Evolutionary conservation across 768 basidiomycete genomes (phyloP).

Genomic region (Serendipita vermifera): DNA sequence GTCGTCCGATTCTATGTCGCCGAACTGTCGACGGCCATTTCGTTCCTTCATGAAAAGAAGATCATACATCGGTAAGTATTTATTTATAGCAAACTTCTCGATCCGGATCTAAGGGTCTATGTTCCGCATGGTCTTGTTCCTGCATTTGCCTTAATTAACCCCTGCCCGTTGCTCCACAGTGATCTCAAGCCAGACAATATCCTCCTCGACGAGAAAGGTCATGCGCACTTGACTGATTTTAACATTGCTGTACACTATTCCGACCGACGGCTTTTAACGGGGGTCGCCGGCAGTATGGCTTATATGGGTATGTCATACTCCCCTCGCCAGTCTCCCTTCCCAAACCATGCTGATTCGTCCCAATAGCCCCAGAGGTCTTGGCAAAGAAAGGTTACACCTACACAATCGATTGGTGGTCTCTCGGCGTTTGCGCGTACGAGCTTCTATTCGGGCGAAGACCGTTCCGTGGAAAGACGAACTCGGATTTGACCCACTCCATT

Average conservation of each 20-base stretch:
- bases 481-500: conserved; percentile 84
- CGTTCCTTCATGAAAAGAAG: conserved; percentile 80
- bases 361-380: conserved; percentile 72
- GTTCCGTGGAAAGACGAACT: conserved; percentile 88
- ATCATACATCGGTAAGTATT: conserved; percentile 86
- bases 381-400: conserved; percentile 89
- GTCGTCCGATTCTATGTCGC: conserved; percentile 81
- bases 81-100: conserved; percentile 23
- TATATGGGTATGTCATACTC: conserved; percentile 67
- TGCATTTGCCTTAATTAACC: too few relatives aligned
- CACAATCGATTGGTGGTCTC: conserved; percentile 94
- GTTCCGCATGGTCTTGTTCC: too few relatives aligned
- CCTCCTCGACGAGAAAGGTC: conserved; percentile 81
- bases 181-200: conserved; percentile 98
- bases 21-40: conserved; percentile 74
- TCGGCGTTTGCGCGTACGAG: conserved; percentile 87
- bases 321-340: background rate
- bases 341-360: background rate
- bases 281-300: conserved; percentile 95
- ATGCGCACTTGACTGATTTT: conserved; percentile 96
- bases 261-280: conserved; percentile 72
- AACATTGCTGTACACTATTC: conserved; percentile 99
- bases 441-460: conserved; percentile 84
- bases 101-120: conserved; percentile 24
- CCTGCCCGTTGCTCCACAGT: conserved; percentile 29